Conservation (phyloP, 768 basidiomycete species). For the Tulasnella calospora region DNA sequence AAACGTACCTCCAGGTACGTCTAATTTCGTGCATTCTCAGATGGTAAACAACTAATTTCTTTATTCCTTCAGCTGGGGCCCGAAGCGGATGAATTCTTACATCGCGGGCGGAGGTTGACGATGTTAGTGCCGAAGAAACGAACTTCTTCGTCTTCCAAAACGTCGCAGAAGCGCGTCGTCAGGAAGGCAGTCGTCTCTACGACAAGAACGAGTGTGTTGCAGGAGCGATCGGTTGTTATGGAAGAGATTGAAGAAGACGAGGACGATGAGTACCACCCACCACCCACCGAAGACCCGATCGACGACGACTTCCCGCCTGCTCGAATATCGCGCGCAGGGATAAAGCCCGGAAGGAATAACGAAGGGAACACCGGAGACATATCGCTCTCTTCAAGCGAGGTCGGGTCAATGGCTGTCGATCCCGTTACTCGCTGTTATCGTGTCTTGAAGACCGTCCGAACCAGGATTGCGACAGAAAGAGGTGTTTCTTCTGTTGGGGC, state of each 20-base stretch:
- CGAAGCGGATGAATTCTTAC: constrained; percentile 26
- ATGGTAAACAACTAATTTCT: not conserved
- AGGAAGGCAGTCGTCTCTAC: constrained; percentile 18
- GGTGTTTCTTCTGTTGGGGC: constrained; percentile 10
- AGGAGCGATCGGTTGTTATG: constrained; percentile 24
- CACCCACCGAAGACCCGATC: not conserved
- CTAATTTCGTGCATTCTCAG: not conserved
- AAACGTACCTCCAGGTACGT: constrained; percentile 50
- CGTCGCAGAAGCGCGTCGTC: not conserved
- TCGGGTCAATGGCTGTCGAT: not conserved
- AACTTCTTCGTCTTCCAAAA: constrained; percentile 19
- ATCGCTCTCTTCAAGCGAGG: not conserved
- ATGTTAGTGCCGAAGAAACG: constrained; percentile 26
- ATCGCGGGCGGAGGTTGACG: constrained; percentile 16
- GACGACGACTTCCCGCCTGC: constrained; percentile 22
- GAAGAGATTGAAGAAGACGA: constrained; percentile 17
- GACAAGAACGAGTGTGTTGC: constrained; percentile 24
- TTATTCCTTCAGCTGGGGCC: constrained; percentile 26
- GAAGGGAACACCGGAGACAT: not conserved
- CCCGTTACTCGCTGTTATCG: constrained; percentile 26
- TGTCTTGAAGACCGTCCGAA: constrained; percentile 16
- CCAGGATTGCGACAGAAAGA: constrained; percentile 23
- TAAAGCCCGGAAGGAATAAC: not conserved
- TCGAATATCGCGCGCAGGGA: constrained; percentile 18
- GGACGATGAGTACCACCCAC: constrained; percentile 9